Evolutionary conservation across 495 filamentous ascomycete genomes (phyloP), one percentile per base, ranked within the genome.

Genomic region (Mytilinidion resinicola): DNA sequence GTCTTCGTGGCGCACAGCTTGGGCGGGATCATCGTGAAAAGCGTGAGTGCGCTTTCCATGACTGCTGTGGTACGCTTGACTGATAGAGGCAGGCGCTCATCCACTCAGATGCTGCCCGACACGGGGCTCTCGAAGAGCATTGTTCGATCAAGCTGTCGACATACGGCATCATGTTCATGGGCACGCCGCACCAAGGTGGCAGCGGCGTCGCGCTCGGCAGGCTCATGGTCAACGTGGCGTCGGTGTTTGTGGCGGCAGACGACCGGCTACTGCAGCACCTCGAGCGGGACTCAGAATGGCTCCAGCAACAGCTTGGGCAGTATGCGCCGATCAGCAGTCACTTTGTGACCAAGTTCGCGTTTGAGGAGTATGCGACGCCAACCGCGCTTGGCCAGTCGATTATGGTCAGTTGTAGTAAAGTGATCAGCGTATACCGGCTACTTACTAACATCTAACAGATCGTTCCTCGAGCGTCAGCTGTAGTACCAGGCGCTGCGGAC

Each of bases 391-490:
- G 66, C 20, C 36, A 51, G 49, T 61, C 41, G 34, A 59, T 62
- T 46, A 57, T 67, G 61, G 65, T 70, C 9, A 46, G 43, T 46
- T 9, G 15, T 6, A 51, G 25, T 43, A 11, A 14, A n/a, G 64
- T 57, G 19, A n/a, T n/a, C n/a, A n/a, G n/a, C 15, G 34, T 58
- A 48, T 53, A 36, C 37, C 33, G 42, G 19, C 11, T 30, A 48
- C 17, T 9, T 21, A 57, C 44, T 12, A 30, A 54, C 48, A 56
- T 35, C 9, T 7, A 14, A 49, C 19, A 71, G 64, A 60, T 76
- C 14, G 71, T 75, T 12, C 69, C 72, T 19, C 62, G 60, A 61
- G 44, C 64, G 21, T 76, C 73, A 15, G 74, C 73, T 11, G 68
- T 72, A 25, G 59, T 74, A 14, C 59, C 59, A 51, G 53, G 53